Evolutionary conservation across 2,329 filamentous ascomycete genomes (phyloP).

Genomic region (Annulohypoxylon truncatum): DNA sequence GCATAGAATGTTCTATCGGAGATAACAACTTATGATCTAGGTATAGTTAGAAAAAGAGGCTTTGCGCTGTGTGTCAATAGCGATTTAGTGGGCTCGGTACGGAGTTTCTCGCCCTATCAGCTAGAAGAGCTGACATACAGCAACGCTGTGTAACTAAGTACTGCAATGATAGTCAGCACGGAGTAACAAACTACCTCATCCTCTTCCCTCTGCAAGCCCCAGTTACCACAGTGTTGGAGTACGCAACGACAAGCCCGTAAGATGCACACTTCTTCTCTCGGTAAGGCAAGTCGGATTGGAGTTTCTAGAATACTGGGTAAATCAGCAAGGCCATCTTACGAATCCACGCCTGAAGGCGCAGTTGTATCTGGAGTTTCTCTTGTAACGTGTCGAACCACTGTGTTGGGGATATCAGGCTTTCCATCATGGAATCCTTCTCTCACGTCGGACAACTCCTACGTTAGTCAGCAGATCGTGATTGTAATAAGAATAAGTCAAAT

Average conservation of each 20-base stretch:
- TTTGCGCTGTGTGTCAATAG: neutral
- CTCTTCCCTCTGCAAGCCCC: neutral
- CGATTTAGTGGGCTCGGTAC: conserved; percentile 9
- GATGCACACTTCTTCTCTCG: neutral
- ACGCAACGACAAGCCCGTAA: neutral
- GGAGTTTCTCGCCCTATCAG: conserved; percentile 31
- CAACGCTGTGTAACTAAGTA: neutral
- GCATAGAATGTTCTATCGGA: conserved; percentile 9
- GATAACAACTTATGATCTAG: conserved; percentile 6
- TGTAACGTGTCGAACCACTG: conserved; percentile 21
- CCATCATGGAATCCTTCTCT: conserved; percentile 9
- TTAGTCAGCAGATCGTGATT: conserved; percentile 16
- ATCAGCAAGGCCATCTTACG: neutral
- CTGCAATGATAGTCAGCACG: conserved; percentile 5
- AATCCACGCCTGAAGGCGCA: neutral
- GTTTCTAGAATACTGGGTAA: conserved; percentile 22
- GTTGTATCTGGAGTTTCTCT: conserved; percentile 33
- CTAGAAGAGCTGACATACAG: conserved; percentile 4
- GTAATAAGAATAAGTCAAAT: conserved; percentile 23
- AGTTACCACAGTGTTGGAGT: neutral
- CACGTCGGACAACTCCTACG: conserved; percentile 1
- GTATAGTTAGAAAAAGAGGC: neutral
- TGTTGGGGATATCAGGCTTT: conserved; percentile 7
- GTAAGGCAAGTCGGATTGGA: conserved; percentile 23
- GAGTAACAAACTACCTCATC: conserved; percentile 21